Conservation (phyloP, 148 eudicot genomes). For the Rhododendron ovatum region DNA sequence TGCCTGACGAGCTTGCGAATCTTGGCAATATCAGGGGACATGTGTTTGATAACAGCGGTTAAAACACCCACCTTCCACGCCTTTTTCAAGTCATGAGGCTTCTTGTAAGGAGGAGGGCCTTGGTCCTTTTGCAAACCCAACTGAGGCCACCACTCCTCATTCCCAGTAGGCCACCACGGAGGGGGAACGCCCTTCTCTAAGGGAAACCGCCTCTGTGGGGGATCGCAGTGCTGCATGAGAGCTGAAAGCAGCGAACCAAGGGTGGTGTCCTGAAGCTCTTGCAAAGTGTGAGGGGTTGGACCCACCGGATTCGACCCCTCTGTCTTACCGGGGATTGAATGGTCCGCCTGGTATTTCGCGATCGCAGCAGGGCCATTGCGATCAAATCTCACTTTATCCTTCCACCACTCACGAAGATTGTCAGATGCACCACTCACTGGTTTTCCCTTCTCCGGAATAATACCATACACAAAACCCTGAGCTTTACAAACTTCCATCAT, state of each 20-base stretch:
- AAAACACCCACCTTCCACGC: conserved; percentile 72
- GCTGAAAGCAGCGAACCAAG: conserved; percentile 64
- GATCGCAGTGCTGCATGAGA: conserved; percentile 73
- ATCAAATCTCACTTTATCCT: conserved; percentile 64
- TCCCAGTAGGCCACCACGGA: conserved; percentile 77
- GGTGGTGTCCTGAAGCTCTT: conserved; percentile 69
- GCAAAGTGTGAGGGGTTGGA: conserved; percentile 47
- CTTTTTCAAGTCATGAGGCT: conserved; percentile 78
- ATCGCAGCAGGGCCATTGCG: conserved; percentile 69
- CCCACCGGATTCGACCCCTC: conserved; percentile 34
- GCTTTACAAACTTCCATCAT: conserved; percentile 80
- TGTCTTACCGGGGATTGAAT: conserved; percentile 31
- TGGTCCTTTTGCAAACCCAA: conserved; percentile 45
- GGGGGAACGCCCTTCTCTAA: conserved; percentile 65
- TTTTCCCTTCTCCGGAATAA: conserved; percentile 70
- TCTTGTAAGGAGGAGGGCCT: conserved; percentile 61
- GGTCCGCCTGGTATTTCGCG: conserved; percentile 43
- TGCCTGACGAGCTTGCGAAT: conserved; percentile 64
- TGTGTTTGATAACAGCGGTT: conserved; percentile 68
- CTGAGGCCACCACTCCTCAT: conserved; percentile 66
- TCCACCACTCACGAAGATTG: conserved; percentile 77
- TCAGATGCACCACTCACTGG: conserved; percentile 75
- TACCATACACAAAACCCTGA: conserved; percentile 71
- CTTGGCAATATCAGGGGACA: conserved; percentile 64
- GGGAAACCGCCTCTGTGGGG: conserved; percentile 68